Percentiles rank a stretch among this genome's conserved stretches.
phyloP scores from a whole-genome alignment of 2,329 filamentous ascomycete genomes.

The Periconia sp. region DNA sequence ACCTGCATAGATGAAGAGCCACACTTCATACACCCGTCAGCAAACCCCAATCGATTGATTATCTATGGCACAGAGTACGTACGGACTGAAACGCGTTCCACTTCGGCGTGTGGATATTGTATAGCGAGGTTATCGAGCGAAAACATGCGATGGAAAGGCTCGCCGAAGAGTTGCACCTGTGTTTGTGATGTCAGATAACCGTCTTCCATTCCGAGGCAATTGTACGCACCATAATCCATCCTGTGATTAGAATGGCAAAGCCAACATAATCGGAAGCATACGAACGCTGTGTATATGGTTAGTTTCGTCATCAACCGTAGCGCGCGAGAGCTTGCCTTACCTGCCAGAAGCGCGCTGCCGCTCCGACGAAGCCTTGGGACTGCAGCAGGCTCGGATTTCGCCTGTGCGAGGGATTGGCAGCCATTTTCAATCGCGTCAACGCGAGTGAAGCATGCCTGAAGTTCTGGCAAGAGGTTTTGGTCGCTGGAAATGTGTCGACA shows the following conservation, averaged over 20 bases:
- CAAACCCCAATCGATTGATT: constrained; percentile 1
- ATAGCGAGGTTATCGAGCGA: constrained; percentile 83
- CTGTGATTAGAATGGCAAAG: constrained; percentile 70
- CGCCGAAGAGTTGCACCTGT: constrained; percentile 71
- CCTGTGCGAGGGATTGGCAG: constrained; percentile 25
- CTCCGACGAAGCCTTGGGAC: constrained; percentile 50
- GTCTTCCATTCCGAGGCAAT: neutral
- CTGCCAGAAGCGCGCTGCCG: constrained; percentile 59
- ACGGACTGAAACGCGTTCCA: constrained; percentile 83
- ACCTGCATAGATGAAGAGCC: constrained; percentile 81
- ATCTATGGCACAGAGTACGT: constrained; percentile 42
- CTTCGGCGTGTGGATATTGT: constrained; percentile 82
- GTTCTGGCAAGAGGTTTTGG: too few relatives aligned
- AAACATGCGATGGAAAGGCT: constrained; percentile 95
- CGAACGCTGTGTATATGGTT: constrained; percentile 63
- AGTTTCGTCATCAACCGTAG: constrained; percentile 7
- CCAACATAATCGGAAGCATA: constrained; percentile 91
- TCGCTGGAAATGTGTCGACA: constrained; percentile 17
- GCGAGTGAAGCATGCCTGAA: constrained; percentile 33
- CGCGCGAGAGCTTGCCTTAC: constrained; percentile 24
- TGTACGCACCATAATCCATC: constrained; percentile 65
- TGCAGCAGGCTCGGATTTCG: constrained; percentile 34
- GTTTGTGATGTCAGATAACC: constrained; percentile 14
- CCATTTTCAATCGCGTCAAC: constrained; percentile 34
- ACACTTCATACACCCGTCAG: constrained; percentile 54